Evolutionary conservation across 169 alveolate genomes (phyloP), one percentile per base, ranked within the genome.

Genomic region (Cryptosporidium meleagridis): DNA sequence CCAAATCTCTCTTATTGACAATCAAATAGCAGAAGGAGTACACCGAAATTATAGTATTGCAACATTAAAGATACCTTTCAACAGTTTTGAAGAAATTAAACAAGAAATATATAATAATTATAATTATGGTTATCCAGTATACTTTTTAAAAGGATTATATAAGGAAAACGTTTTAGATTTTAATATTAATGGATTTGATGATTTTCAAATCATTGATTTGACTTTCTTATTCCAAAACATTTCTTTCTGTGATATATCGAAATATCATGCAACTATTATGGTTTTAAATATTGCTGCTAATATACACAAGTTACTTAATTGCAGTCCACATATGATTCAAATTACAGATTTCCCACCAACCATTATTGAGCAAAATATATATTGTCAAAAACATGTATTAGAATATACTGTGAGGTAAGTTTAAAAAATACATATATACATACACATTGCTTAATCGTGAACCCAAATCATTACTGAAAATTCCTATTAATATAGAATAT

Each of bases 321-420:
- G 87, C 23, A 80, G 73, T 80, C 87, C 87, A 37, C 87, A 80
- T 58, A 80, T 80, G 61, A 62, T 80, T 31, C 87, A 80, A 26
- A 26, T 65, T 7, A 58, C 29, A 16, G 48, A 80, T 45, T 80
- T 80, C 41, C 87, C 87, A 59, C 87, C 87, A 37, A 62, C 87
- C 23, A n/a, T 41, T 26, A 14, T n/a, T 18, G 87, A 80, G 6
- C 87, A 80, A 53, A 59, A 62, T 16, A 41, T 61, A 18, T 80
- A 23, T 48, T 80, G 87, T 16, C 23, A 61, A 10, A 21, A 80
- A 18, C 41, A n/a, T 9, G 39, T 80, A 21, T 23, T 80, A 31
- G 80, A 80, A 39, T 62, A 62, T 48, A n/a, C 37, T 23, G 45
- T 80, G 18, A 80, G 87, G 87, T 80, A 39, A 61, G 87, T 80